Evolutionary conservation across 345 rosid species (phyloP), one percentile per base, ranked within the genome.

Genomic region (Aquilaria sinensis): DNA sequence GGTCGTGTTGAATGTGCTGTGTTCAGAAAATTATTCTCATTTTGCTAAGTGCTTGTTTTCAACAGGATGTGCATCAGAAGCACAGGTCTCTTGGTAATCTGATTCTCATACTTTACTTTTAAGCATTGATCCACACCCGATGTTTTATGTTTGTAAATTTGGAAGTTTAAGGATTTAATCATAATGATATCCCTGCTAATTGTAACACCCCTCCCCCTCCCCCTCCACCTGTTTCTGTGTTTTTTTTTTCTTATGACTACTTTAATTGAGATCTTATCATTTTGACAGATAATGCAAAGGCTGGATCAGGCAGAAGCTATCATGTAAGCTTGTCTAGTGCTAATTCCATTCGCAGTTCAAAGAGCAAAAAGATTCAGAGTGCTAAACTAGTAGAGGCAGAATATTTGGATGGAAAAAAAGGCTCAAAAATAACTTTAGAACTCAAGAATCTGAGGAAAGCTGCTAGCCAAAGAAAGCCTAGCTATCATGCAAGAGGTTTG

Each of bases 1-100:
- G 48, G 41, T 51, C 37, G 10, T 37, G 37, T 53, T 30, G n/a
- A 31, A 43, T 59, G 56, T 56, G 47, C 43, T 48, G 60, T 33
- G 60, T 47, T 13, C 45, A 32, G 16, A 15, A 23, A 53, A 30
- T 37, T 48, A 56, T 57, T 46, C 45, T 3, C 30, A n/a, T 59
- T 66, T 60, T 73, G 43, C 45, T 70, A 11, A 53, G 23, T 51
- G 6, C 61, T 65, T 58, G 60, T 57, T 70, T 63, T 66, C 68
- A 56, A 58, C 81, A 94, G 99, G 97, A 90, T 76, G 75, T 88
- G 67, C 81, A 84, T 70, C 93, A 84, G 80, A 94, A 85, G 73
- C 67, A 76, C 75, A 82, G 67, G 69, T 72, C 74, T 67, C 63
- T 55, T 13, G 75, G 99, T 94, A 77, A 81, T 23, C 23, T 23